A percentile compares a stretch with the other conserved stretches of the same genome.
phyloP scores from a whole-genome alignment of 2,329 filamentous ascomycete genomes.

The Phoma sp. region DNA sequence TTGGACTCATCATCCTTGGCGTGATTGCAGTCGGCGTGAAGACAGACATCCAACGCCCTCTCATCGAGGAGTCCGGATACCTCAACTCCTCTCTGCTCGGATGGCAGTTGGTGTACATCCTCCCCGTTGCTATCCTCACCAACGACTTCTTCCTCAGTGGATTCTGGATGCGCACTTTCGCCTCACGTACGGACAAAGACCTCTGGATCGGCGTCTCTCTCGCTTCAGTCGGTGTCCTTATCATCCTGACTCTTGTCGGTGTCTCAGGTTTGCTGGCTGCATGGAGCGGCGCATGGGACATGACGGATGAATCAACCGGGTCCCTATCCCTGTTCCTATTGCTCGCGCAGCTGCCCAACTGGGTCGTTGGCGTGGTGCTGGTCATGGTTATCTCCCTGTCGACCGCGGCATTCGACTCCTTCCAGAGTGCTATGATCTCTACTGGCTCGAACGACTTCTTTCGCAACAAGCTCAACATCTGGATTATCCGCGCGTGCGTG shows the following conservation, averaged over 20 bases:
- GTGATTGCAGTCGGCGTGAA: conserved; percentile 80
- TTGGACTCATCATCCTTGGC: conserved; percentile 76
- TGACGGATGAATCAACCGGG: conserved; percentile 67
- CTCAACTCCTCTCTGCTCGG: conserved; percentile 75
- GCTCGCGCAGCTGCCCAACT: conserved; percentile 73
- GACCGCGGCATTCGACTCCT: conserved; percentile 79
- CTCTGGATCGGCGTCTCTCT: conserved; percentile 77
- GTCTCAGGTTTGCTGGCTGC: conserved; percentile 76
- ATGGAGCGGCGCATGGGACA: conserved; percentile 76
- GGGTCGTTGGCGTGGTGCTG: conserved; percentile 83
- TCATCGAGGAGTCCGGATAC: conserved; percentile 73
- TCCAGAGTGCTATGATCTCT: conserved; percentile 86
- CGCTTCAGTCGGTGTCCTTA: conserved; percentile 68
- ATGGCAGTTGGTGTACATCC: conserved; percentile 86
- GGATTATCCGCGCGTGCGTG: conserved; percentile 73
- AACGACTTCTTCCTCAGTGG: conserved; percentile 88
- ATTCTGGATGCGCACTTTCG: conserved; percentile 86
- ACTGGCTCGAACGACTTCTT: conserved; percentile 85
- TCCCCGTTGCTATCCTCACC: conserved; percentile 80
- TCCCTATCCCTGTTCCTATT: conserved; percentile 79
- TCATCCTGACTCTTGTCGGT: conserved; percentile 77
- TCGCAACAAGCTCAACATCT: conserved; percentile 79
- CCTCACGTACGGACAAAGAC: conserved; percentile 79
- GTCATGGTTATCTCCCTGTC: conserved; percentile 81
- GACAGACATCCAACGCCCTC: conserved; percentile 72